Evolutionary conservation across 2,329 filamentous ascomycete genomes (phyloP).

Genomic region (Sporothrix globosa): DNA sequence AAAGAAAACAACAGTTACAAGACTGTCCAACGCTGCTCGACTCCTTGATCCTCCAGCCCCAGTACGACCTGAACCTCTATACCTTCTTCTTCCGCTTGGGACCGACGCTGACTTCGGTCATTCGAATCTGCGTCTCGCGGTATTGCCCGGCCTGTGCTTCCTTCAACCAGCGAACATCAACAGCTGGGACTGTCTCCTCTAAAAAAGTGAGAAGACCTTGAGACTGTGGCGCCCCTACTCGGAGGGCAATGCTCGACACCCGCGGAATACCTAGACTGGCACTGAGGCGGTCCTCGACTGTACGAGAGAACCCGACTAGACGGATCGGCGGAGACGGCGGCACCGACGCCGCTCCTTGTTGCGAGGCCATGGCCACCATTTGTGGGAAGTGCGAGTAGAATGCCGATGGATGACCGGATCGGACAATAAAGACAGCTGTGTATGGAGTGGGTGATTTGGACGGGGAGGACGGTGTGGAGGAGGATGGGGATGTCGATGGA

Average conservation of each 20-base stretch:
- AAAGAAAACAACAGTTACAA: background rate
- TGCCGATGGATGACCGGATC: conserved; percentile 59
- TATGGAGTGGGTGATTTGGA: conserved; percentile 42
- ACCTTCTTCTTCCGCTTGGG: conserved; percentile 40
- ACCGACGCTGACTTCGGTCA: conserved; percentile 48
- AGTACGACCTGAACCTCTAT: background rate
- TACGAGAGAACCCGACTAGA: conserved; percentile 65
- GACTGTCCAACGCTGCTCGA: too few species aligned
- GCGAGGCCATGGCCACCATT: conserved; percentile 52
- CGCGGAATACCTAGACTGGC: conserved; percentile 62
- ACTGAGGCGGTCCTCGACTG: conserved; percentile 61
- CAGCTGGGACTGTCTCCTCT: conserved; percentile 53
- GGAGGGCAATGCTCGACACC: conserved; percentile 66
- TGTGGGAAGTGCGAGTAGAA: conserved; percentile 64
- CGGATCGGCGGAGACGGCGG: conserved; percentile 47
- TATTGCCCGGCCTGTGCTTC: conserved; percentile 50
- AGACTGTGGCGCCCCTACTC: conserved; percentile 59
- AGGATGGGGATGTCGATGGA: background rate
- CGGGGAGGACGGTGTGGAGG: background rate
- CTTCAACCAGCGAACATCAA: conserved; percentile 61
- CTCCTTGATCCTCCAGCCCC: background rate
- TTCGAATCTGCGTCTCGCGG: conserved; percentile 53
- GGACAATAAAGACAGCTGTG: conserved; percentile 60
- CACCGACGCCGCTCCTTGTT: conserved; percentile 32
- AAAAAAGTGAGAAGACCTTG: conserved; percentile 61